phyloP scores from a whole-genome alignment of 192 early-diverging fungal genomes.

The Allomyces arbusculus region DNA sequence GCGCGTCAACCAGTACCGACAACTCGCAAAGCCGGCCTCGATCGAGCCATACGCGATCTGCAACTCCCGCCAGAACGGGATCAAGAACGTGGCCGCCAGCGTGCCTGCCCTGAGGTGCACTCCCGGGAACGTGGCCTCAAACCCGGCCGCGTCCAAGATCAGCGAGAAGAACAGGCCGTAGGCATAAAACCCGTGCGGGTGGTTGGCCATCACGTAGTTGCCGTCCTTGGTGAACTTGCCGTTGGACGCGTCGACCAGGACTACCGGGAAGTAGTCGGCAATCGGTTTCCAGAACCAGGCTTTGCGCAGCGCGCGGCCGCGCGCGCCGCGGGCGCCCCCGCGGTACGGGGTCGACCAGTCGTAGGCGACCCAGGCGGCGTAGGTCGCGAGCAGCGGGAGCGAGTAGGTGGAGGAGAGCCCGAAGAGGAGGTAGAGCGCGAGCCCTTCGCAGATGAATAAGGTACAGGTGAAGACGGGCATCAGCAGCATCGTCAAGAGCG shows the following conservation, averaged over 20 bases:
- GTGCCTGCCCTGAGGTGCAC: conserved; percentile 8
- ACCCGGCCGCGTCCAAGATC: neutral
- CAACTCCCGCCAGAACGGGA: conserved; percentile 7
- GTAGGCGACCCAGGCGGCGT: neutral
- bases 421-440: no score
- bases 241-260: no score
- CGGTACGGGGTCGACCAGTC: neutral
- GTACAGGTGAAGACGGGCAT: no score
- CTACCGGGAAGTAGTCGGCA: no score
- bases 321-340: conserved; percentile 2
- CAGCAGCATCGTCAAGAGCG: no score
- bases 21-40: neutral
- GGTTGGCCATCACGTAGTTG: conserved; percentile 10
- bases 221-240: neutral
- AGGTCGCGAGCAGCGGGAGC: neutral
- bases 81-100: conserved; percentile 15
- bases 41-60: neutral
- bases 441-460: no score
- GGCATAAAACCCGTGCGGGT: conserved; percentile 6
- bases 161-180: neutral
- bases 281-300: no score
- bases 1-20: neutral
- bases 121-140: conserved; percentile 4
- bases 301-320: no score
- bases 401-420: no score